These are phyloP conservation scores for Tylopilus sp. DNA, from an alignment of 768 basidiomycete species.

Conservation along the genomic window DNA sequence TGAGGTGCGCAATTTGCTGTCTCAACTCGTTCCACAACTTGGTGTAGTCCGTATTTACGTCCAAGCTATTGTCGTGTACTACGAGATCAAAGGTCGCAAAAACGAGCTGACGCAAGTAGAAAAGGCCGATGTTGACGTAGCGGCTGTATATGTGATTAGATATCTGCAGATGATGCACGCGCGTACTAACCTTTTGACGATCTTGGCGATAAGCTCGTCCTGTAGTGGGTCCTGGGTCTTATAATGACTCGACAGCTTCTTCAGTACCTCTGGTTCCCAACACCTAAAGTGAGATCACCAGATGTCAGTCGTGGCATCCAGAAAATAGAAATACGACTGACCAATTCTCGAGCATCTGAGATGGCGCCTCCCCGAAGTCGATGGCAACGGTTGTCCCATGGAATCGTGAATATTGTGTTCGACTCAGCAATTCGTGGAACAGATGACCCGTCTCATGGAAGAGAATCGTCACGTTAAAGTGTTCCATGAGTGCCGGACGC, in stretches of 20 bases:
- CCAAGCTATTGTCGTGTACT: slow-evolving; percentile 36
- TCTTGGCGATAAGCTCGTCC: slow-evolving; percentile 63
- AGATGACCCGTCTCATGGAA: slow-evolving; percentile 86
- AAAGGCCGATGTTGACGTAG: slow-evolving; percentile 77
- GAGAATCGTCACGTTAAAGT: slow-evolving; percentile 81
- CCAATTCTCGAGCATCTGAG: slow-evolving; percentile 94
- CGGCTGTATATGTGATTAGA: slow-evolving; percentile 37
- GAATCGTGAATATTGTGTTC: slow-evolving; percentile 69
- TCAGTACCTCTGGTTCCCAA: slow-evolving; percentile 75
- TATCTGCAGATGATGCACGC: background rate
- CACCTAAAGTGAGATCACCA: slow-evolving; percentile 41
- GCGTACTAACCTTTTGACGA: slow-evolving; percentile 60
- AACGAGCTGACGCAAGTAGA: slow-evolving; percentile 65
- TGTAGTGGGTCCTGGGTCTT: slow-evolving; percentile 68
- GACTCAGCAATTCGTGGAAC: slow-evolving; percentile 64
- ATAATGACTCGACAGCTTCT: slow-evolving; percentile 75
- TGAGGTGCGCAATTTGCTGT: slow-evolving; percentile 63
- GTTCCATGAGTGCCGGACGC: slow-evolving; percentile 78
- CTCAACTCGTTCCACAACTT: slow-evolving; percentile 69
- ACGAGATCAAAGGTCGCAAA: slow-evolving; percentile 40
- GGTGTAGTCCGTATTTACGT: slow-evolving; percentile 58
- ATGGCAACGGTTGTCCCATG: slow-evolving; percentile 76
- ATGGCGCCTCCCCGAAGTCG: slow-evolving; percentile 85
- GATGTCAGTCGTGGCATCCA: background rate
- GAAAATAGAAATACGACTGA: slow-evolving; percentile 20